These are phyloP conservation scores for Phialophora expanda DNA, from an alignment of 2,329 filamentous ascomycete species.

Conservation along the genomic window DNA sequence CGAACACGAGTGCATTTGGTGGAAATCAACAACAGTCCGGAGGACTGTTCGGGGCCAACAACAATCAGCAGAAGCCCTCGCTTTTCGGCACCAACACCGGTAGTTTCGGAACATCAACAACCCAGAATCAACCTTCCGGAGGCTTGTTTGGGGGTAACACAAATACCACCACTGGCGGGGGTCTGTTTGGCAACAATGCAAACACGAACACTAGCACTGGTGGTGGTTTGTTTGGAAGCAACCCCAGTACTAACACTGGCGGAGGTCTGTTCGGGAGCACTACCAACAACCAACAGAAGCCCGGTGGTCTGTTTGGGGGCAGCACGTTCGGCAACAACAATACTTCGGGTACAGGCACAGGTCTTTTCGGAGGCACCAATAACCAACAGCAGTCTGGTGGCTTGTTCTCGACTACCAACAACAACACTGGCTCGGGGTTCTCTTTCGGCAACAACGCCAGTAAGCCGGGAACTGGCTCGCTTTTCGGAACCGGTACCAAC, in stretches of 20 bases:
- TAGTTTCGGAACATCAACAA: conserved; percentile 47
- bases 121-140: conserved; percentile 51
- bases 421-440: conserved; percentile 43
- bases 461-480: conserved; percentile 55
- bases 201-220: conserved; percentile 57
- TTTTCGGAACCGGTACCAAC: conserved; percentile 59
- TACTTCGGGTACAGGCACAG: conserved; percentile 40
- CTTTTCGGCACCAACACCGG: conserved; percentile 43
- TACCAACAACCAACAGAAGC: conserved; percentile 57
- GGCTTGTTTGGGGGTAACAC: conserved; percentile 53
- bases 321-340: conserved; percentile 36
- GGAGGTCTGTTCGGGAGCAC: conserved; percentile 52
- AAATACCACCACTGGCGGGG: conserved; percentile 42
- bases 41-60: conserved; percentile 52
- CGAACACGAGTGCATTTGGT: conserved; percentile 41
- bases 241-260: conserved; percentile 40
- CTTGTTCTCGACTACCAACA: conserved; percentile 39
- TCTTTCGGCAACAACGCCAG: conserved; percentile 59
- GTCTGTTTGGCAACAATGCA: conserved; percentile 54
- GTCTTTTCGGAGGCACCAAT: conserved; percentile 50
- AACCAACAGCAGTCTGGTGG: conserved; percentile 41
- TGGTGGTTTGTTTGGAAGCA: conserved; percentile 55
- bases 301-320: conserved; percentile 53
- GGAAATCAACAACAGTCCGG: conserved; percentile 44
- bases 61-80: conserved; percentile 33